Evolutionary conservation across 1,139 yeast species (phyloP), one percentile per base, ranked within the genome.

Genomic region (Kodamaea sp.): DNA sequence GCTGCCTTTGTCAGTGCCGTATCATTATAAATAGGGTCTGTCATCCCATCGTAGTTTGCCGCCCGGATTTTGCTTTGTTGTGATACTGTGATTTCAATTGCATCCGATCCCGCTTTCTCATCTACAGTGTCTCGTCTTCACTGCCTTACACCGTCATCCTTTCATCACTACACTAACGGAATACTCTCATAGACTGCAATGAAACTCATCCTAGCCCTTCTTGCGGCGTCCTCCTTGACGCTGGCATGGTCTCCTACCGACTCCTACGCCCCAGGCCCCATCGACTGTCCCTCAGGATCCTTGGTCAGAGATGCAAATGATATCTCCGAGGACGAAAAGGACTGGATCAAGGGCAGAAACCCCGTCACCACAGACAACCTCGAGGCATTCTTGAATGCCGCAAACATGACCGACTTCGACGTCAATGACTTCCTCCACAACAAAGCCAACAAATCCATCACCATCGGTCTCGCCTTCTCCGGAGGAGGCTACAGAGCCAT

Each of bases 401-500:
- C 52, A 7, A 47, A 44, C 31, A 39, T 56, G 43, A 43, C 48
- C 2, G 52, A 49, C 34, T 54, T 55, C 24, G 53, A 54, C 29
- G 55, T 51, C 3, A 37, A 43, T 5, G 38, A 39, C 12, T 55
- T 54, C 29, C 32, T 56, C 32, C 41, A 40, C 22, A 47, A 47
- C 36, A 43, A 49, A 21, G 46, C 53, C 32, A 45, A 51, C 33
- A 41, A 45, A 15, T 41, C 55, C 16, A 36, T 56, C 31, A 43
- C 46, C 26, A 49, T 55, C 18, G 61, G 58, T 3, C 29, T 56
- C 8, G 55, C 60, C 4, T 53, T 56, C 27, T 51, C 57, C 4
- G 61, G 61, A 4, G 61, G 61, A 13, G 60, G 61, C 4, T 56
- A 56, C 41, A 45, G 61, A 22, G 59, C 61, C 25, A 56, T 56